A percentile compares a stretch with the other conserved stretches of the same genome.
These are phyloP conservation scores for Backusella tuberculispora DNA, from an alignment of 192 early-diverging fungal species.

Conservation along the genomic window DNA sequence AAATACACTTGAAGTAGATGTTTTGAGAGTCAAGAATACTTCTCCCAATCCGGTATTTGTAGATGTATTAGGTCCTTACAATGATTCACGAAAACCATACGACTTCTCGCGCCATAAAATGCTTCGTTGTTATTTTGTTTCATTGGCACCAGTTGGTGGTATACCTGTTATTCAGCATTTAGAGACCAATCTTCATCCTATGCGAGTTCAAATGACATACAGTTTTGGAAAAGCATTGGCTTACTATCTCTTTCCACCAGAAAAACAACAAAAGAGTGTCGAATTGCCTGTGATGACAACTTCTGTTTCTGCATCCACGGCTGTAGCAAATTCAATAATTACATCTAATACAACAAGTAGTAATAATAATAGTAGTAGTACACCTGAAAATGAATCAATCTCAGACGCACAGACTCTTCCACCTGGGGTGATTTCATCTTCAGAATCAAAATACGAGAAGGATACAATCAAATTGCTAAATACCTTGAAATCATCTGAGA, in stretches of 20 bases:
- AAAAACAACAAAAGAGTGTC: slow-evolving; percentile 34
- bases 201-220: slow-evolving; percentile 83
- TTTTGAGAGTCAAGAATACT: slow-evolving; percentile 69
- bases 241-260: slow-evolving; percentile 82
- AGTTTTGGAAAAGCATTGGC: slow-evolving; percentile 82
- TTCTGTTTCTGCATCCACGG: background rate
- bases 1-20: slow-evolving; percentile 77
- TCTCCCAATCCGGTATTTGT: slow-evolving; percentile 58
- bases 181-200: slow-evolving; percentile 84
- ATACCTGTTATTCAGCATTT: slow-evolving; percentile 91
- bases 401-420: background rate
- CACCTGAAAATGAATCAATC: background rate
- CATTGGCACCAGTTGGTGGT: slow-evolving; percentile 88
- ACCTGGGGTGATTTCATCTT: background rate
- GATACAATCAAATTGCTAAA: background rate
- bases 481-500: background rate
- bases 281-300: background rate
- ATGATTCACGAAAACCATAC: slow-evolving; percentile 55
- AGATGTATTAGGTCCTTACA: slow-evolving; percentile 63
- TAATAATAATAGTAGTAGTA: background rate
- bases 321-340: background rate
- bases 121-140: slow-evolving; percentile 79
- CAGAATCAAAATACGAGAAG: background rate
- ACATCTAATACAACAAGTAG: background rate
- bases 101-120: slow-evolving; percentile 88